Base-by-base conservation (phyloP, 148 eudicot genomes). In the Rhododendron williamsianum region DNA sequence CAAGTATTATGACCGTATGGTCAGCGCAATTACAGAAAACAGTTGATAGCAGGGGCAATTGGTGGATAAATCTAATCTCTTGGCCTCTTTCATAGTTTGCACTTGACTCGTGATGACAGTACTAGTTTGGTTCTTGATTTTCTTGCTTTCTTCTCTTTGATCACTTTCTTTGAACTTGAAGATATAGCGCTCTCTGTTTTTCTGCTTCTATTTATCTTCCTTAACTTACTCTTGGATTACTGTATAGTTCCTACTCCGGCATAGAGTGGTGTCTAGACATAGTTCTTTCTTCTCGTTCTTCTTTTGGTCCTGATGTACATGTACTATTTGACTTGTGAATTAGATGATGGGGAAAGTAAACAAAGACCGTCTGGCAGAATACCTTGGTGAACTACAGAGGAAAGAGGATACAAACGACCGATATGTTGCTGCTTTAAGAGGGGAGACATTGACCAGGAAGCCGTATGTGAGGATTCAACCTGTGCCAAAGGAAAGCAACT, bases 301-400 rank as follows among this genome's bases (percentile, higher is more conserved):
- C 60, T 48, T 83, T 46, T 63, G 19, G 16, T 38, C 49, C 25
- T 73, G 36, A 85, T 82, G 23, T 76, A 73, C 65, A 85, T 82
- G 23, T 76, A 73, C 65, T 82, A 36, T 4, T 71, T 89, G 49
- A 30, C 38, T 76, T 88, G 76, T 88, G 84, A 80, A 63, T n/a
- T 89, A 97, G 99, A 93, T 95, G 98, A 95, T 97, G 96, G 98
- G 98, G 81, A 89, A 92, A 87, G 98, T 91, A 19, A 97, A 95
- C 46, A 90, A 86, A 80, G 98, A 93, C 91, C 86, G 98, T 87
- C 91, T 97, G 36, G 98, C 91, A 21, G 99, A 97, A 86, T 97
- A 86, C 88, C 94, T 97, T 36, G 94, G 94, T 74, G 99, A 97
- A 89, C 86, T 97, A 84, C 92, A 94, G 94, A 92, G 97, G 90